These are phyloP conservation scores for Neobulgaria alba DNA, from an alignment of 2,329 filamentous ascomycete genomes.

Conservation along the genomic window DNA sequence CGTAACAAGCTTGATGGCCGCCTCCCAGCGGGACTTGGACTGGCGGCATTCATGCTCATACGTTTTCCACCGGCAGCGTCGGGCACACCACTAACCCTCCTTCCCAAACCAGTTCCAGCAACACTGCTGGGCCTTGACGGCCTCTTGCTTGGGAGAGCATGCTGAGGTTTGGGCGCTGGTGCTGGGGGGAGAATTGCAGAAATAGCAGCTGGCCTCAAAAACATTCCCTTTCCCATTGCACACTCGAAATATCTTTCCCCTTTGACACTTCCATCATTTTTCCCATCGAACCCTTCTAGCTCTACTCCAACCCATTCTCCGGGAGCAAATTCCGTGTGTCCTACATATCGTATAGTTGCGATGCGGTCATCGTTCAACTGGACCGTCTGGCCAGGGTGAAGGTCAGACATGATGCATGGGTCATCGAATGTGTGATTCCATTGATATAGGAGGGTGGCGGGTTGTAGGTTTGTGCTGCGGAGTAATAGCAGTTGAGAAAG, in stretches of 20 bases:
- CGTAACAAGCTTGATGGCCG: conserved; percentile 48
- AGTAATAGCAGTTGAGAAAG: too few species aligned
- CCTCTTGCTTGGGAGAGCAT: conserved; percentile 28
- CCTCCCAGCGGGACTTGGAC: conserved; percentile 61
- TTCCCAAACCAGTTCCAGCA: conserved; percentile 23
- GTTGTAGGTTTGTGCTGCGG: too few species aligned
- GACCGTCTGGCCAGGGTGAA: conserved; percentile 42
- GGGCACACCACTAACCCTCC: conserved; percentile 36
- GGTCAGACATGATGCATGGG: conserved; percentile 42
- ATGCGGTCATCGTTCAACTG: conserved; percentile 69
- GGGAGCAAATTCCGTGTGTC: conserved; percentile 67
- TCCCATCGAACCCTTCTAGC: conserved; percentile 71
- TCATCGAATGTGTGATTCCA: conserved; percentile 13
- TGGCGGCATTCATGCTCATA: conserved; percentile 63
- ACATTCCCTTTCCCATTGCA: conserved; percentile 68
- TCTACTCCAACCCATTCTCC: conserved; percentile 90
- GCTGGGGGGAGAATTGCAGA: conserved; percentile 47
- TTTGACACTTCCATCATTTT: conserved; percentile 89
- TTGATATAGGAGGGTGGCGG: too few species aligned
- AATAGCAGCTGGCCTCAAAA: conserved; percentile 67
- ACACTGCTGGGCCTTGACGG: conserved; percentile 39
- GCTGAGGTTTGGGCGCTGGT: conserved; percentile 30
- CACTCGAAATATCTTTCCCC: conserved; percentile 87
- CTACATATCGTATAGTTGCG: conserved; percentile 73
- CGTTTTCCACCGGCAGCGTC: conserved; percentile 51